Evolutionary conservation across 495 filamentous ascomycete species (phyloP).

Genomic region (Echria macrotheca): DNA sequence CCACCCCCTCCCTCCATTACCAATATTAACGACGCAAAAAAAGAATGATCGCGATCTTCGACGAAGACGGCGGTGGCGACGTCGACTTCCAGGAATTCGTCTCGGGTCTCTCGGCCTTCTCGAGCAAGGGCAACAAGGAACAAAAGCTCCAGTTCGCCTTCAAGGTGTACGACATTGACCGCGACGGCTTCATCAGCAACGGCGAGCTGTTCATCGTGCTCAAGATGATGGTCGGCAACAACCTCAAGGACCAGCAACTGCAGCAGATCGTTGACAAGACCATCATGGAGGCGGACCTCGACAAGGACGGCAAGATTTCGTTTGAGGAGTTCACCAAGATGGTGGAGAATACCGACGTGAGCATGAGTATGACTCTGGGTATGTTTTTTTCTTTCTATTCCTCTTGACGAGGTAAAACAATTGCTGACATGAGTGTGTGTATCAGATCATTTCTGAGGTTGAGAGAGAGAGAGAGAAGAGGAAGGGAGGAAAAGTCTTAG

Average conservation of each 20-base stretch:
- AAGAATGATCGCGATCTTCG: conserved; percentile 99
- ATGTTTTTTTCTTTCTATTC: conserved; percentile 31
- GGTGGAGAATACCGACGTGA: conserved; percentile 97
- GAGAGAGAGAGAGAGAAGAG: too few species aligned
- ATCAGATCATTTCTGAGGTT: conserved; percentile 6
- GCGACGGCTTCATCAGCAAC: conserved; percentile 97
- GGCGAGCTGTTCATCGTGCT: conserved; percentile 98
- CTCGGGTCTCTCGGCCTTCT: conserved; percentile 89
- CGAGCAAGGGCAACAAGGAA: conserved; percentile 96
- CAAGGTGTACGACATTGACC: conserved; percentile 99
- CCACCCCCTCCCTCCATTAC: neutral
- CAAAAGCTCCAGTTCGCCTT: conserved; percentile 98
- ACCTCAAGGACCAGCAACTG: conserved; percentile 97
- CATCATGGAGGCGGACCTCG: conserved; percentile 98
- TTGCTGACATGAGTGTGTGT: too few species aligned
- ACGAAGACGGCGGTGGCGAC: conserved; percentile 95
- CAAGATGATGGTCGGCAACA: conserved; percentile 99
- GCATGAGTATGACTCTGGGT: conserved; percentile 97
- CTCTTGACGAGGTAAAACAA: too few species aligned
- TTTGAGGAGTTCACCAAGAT: conserved; percentile 99
- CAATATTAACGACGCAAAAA: neutral
- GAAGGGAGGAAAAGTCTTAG: too few species aligned
- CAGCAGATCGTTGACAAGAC: conserved; percentile 99
- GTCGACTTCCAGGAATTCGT: conserved; percentile 99
- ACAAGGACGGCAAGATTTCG: conserved; percentile 95